These are phyloP conservation scores for Saccharomyces jurei DNA, from an alignment of 805 yeast genomes.

Conservation along the genomic window DNA sequence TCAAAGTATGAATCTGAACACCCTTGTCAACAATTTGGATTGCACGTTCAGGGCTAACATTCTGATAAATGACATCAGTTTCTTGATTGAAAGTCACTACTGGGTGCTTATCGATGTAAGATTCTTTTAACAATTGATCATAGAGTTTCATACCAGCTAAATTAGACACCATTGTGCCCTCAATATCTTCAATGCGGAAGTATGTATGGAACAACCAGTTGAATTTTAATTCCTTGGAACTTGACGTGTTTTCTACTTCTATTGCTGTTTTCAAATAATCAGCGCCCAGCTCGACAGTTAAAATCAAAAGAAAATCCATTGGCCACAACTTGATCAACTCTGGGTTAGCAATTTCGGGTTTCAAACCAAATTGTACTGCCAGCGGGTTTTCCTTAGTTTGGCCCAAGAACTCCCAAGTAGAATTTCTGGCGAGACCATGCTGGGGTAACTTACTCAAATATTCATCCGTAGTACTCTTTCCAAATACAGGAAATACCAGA, in stretches of 20 bases:
- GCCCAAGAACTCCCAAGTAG: constrained; percentile 90
- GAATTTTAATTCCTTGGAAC: constrained; percentile 55
- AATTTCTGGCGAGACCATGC: constrained; percentile 92
- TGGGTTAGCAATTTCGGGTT: constrained; percentile 70
- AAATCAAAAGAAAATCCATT: constrained; percentile 67
- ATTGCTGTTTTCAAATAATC: constrained; percentile 59
- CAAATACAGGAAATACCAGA: constrained; percentile 88
- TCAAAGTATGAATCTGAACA: constrained; percentile 58
- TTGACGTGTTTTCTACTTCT: constrained; percentile 67
- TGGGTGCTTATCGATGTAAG: constrained; percentile 66
- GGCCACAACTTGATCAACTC: constrained; percentile 57
- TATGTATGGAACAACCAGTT: constrained; percentile 95
- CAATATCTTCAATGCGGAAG: constrained; percentile 65
- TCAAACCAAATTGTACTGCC: constrained; percentile 82
- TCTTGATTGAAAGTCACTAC: constrained; percentile 67
- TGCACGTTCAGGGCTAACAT: constrained; percentile 44
- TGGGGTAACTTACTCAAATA: constrained; percentile 69
- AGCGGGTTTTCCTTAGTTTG: constrained; percentile 63
- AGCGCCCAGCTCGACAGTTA: constrained; percentile 53
- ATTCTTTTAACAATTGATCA: constrained; percentile 64
- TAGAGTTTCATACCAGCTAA: constrained; percentile 62
- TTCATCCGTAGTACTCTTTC: constrained; percentile 56
- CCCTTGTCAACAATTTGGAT: constrained; percentile 68
- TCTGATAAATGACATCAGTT: constrained; percentile 74
- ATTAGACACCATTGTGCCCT: constrained; percentile 69